Base-by-base conservation (phyloP, 2,329 filamentous ascomycete species). In the Claviceps sp. region DNA sequence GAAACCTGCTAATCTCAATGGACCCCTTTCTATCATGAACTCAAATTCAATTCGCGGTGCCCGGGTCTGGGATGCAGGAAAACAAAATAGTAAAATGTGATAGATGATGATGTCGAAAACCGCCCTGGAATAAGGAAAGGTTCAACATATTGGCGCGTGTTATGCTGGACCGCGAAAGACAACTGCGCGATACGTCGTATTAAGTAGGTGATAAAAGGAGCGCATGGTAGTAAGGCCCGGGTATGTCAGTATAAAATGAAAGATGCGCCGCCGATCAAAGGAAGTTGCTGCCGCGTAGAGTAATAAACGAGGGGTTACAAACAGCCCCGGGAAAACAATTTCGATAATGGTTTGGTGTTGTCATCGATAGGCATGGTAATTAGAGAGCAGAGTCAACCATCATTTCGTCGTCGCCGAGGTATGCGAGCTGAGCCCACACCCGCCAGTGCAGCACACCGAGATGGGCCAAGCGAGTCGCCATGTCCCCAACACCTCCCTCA, bases 391-490 rank as follows among this genome's bases (percentile, higher is more conserved):
- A 47, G 14, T 70, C 67, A 29, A 58, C 54, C 61, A 66, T 64
- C 47, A 64, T 64, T 50, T 71, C 66, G 34, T 60, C 54, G 29
- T 71, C 73, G 26, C 66, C 66, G 14, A 69, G 57, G 63, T 95
- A 95, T 13, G 85, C 80, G 50, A 95, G 72, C 2, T 80, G 79
- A 1, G 79, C 78, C 88, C 90, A 97, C 3, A 95, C 85, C 47
- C 87, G 79, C 89, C 90, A 96, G 67, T 96, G 89, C 23, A 97
- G 70, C 5, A 93, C 76, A 14, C 86, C 82, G 45, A 96, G 80
- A 62, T 96, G 91, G 5, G 88, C 84, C 49, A 95, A 75, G 45
- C 87, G 81, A 45, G 82, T 84, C 1, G 87, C 81, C 64, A 95
- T 79, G 53, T 88, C 83, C 44, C 76, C 74, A 39, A 86, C 61